Evolutionary conservation across 108 stramenopile genomes (phyloP).

Genomic region (Cyclostephanos invisitatus): DNA sequence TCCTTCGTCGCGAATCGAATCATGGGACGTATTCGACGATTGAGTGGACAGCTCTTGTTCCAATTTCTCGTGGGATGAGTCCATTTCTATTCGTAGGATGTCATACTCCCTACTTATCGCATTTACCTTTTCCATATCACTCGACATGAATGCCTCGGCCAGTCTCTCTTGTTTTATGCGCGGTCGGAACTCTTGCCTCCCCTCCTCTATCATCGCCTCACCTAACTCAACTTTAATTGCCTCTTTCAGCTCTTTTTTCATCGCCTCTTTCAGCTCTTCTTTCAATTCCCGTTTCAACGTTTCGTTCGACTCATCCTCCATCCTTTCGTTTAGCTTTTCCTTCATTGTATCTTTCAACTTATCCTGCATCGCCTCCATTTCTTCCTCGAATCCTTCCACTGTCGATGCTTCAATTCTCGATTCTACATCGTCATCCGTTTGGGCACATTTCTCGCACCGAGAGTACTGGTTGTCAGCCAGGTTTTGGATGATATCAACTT

Average conservation of each 20-base stretch:
- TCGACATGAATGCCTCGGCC: neutral
- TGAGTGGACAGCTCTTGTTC: constrained; percentile 23
- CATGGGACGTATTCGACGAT: constrained; percentile 5
- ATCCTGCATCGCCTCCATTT: neutral
- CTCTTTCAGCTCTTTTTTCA: neutral
- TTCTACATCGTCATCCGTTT: constrained; percentile 4
- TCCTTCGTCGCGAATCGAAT: neutral
- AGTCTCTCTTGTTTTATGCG: neutral
- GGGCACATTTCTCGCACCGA: constrained; percentile 9
- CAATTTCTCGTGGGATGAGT: constrained; percentile 15
- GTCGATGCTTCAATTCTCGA: neutral
- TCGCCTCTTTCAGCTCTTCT: neutral
- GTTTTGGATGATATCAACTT: constrained; percentile 20
- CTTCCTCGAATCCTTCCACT: no score
- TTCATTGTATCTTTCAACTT: constrained; percentile 9
- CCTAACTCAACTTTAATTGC: neutral
- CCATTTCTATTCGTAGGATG: constrained; percentile 12
- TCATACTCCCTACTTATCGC: constrained; percentile 29
- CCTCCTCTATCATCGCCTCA: neutral
- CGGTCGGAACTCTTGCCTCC: neutral
- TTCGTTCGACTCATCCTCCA: neutral
- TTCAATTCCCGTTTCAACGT: neutral
- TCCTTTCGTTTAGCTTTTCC: neutral
- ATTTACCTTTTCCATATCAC: constrained; percentile 23
- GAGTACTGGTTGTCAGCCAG: neutral